Percentiles rank a stretch among this genome's conserved stretches.
Conservation (phyloP, 306 rosid species). For the Begonia fuchsioides region DNA sequence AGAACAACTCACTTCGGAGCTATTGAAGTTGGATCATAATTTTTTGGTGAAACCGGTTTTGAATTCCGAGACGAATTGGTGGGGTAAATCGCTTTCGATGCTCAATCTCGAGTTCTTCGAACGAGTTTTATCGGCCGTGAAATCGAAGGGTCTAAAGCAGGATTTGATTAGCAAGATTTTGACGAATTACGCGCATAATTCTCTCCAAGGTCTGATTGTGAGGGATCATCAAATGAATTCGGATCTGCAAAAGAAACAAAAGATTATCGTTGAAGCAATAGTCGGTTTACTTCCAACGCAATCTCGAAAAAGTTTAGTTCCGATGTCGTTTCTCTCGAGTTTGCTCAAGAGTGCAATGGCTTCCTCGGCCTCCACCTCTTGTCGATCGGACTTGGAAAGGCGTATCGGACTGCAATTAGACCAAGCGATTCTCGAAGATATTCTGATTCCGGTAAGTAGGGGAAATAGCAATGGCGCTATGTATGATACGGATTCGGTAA, state of each 20-base stretch:
- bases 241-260: conserved; percentile 71
- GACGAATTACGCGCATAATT: conserved; percentile 70
- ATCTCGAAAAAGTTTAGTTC: conserved; percentile 81
- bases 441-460: conserved; percentile 59
- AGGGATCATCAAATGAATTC: conserved; percentile 46
- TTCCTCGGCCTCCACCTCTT: conserved; percentile 54
- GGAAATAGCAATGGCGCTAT: conserved; percentile 41
- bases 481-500: conserved; percentile 66
- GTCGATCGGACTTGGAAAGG: conserved; percentile 80
- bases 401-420: conserved; percentile 86
- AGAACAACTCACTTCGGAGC: conserved; percentile 82
- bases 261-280: conserved; percentile 76
- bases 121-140: conserved; percentile 60
- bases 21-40: conserved; percentile 69
- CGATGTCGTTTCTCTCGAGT: conserved; percentile 92
- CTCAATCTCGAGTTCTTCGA: conserved; percentile 75
- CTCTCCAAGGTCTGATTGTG: conserved; percentile 61
- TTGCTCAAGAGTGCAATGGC: conserved; percentile 80
- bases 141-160: conserved; percentile 86
- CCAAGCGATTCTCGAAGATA: conserved; percentile 95
- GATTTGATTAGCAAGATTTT: conserved; percentile 83
- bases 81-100: conserved; percentile 66
- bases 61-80: conserved; percentile 72
- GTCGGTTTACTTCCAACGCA: conserved; percentile 71
- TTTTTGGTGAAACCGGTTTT: conserved; percentile 37